Base-by-base conservation (phyloP, 2,329 filamentous ascomycete genomes). In the Alternaria triticimaculans region DNA sequence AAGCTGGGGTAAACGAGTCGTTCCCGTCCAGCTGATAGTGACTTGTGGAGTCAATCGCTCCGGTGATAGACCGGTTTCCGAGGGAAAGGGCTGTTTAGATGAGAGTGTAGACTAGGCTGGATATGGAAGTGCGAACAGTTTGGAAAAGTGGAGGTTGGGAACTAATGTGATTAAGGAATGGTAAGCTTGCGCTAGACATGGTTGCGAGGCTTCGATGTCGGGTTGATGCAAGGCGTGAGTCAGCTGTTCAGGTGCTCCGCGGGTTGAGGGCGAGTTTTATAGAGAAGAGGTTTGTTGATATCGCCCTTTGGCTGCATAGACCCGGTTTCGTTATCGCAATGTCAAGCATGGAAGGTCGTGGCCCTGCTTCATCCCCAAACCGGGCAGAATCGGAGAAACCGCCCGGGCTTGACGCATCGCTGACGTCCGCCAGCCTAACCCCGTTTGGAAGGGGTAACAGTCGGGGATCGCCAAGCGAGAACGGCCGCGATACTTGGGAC, bases 91-190 rank as follows among this genome's bases (percentile, higher is more conserved):
- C 43, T n/a, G 21, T 45, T 20, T 25, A 41, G 20, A 26, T 51
- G 58, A 60, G 51, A 21, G 50, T 43, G 8, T 30, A 14, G 28
- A 21, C 69, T 66, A 69, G 49, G 21, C 63, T 46, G 3, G 60
- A 57, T 45, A 25, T 25, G 66, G 69, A 30, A 72, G 64, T 68
- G 45, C 56, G 68, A 72, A 69, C 64, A 72, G 69, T 72, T 55
- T 55, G 58, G 66, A 60, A 65, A 65, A 54, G 60, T 63, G 63
- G 60, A 51, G 41, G 18, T 21, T 41, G 23, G 14, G 14, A 43
- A 53, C 68, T 68, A 70, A 58, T 21, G 25, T 60, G 9, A 21
- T 26, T 55, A 59, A 58, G 63, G 68, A 9, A 62, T 65, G 56
- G 63, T 50, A 69, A 65, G 48, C 46, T 23, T 59, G 30, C 66